These are phyloP conservation scores for Fusarium irregulare DNA, from an alignment of 2,329 filamentous ascomycete species.

Conservation along the genomic window DNA sequence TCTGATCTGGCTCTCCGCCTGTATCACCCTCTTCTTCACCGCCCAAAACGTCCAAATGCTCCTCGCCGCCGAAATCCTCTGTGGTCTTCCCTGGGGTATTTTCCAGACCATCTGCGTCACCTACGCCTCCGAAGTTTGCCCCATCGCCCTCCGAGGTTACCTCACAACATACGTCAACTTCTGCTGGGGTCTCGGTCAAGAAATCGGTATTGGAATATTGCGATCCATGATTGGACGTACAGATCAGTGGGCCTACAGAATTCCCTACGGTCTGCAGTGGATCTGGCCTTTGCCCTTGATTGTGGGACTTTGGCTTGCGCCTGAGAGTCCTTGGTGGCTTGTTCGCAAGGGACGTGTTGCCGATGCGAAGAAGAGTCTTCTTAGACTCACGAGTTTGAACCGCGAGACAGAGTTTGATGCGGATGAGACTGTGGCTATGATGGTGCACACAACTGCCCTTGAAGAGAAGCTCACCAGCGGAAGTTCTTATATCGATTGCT, in stretches of 20 bases:
- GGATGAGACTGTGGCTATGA: slow-evolving; percentile 90
- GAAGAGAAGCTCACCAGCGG: slow-evolving; percentile 81
- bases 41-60: slow-evolving; percentile 40
- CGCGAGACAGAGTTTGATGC: slow-evolving; percentile 79
- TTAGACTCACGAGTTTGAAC: slow-evolving; percentile 71
- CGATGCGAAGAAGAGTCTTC: slow-evolving; percentile 73
- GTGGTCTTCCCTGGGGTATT: slow-evolving; percentile 40
- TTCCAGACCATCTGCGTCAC: slow-evolving; percentile 43
- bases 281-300: slow-evolving; percentile 79
- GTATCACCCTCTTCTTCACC: slow-evolving; percentile 42
- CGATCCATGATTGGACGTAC: slow-evolving; percentile 72
- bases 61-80: slow-evolving; percentile 38
- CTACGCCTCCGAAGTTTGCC: slow-evolving; percentile 73
- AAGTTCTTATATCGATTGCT: slow-evolving; percentile 83
- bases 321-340: slow-evolving; percentile 80
- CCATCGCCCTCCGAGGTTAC: slow-evolving; percentile 76
- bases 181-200: slow-evolving; percentile 80
- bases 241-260: slow-evolving; percentile 76
- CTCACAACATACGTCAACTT: slow-evolving; percentile 81
- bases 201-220: slow-evolving; percentile 79
- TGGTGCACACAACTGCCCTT: slow-evolving; percentile 87
- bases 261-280: slow-evolving; percentile 80
- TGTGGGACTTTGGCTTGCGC: slow-evolving; percentile 74
- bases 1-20: slow-evolving; percentile 30
- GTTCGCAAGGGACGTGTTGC: slow-evolving; percentile 72